These are phyloP conservation scores for Adansonia gregorii DNA, from an alignment of 441 rosid genomes.

Conservation along the genomic window DNA sequence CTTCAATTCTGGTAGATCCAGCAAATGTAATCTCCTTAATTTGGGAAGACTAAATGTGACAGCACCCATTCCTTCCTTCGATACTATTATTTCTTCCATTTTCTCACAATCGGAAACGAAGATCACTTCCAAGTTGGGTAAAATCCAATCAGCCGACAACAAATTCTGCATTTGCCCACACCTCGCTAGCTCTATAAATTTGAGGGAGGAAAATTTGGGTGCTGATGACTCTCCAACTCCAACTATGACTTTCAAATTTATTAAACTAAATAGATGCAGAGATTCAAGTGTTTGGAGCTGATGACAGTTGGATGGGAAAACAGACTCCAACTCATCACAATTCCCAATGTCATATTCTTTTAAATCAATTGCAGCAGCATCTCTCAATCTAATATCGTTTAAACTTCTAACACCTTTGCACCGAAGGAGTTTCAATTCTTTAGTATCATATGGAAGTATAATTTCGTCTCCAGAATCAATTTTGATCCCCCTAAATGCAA, in stretches of 20 bases:
- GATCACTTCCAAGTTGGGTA: constrained; percentile 28
- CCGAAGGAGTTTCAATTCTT: accelerated
- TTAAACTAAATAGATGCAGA: background rate
- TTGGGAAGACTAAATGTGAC: constrained; percentile 15
- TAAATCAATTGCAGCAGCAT: background rate
- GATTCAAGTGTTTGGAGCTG: background rate
- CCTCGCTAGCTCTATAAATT: no score
- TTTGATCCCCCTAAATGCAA: background rate
- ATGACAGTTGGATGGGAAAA: no score
- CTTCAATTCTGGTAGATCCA: constrained; percentile 16
- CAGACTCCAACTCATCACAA: background rate
- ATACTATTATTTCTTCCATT: constrained; percentile 30
- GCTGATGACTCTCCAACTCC: background rate
- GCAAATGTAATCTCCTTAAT: constrained; percentile 1
- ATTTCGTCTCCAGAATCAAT: background rate
- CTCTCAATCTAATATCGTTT: background rate
- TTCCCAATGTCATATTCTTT: background rate
- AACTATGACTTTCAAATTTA: background rate
- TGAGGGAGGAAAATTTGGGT: no score
- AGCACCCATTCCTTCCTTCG: background rate
- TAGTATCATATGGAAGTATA: background rate
- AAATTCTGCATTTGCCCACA: background rate
- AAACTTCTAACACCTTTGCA: background rate
- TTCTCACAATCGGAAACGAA: constrained; percentile 5
- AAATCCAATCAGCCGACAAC: background rate